Percentiles rank a stretch among this genome's conserved stretches.
Evolutionary conservation across 1,139 yeast genomes (phyloP).

Genomic region (Yamadazyma epiphylla): DNA sequence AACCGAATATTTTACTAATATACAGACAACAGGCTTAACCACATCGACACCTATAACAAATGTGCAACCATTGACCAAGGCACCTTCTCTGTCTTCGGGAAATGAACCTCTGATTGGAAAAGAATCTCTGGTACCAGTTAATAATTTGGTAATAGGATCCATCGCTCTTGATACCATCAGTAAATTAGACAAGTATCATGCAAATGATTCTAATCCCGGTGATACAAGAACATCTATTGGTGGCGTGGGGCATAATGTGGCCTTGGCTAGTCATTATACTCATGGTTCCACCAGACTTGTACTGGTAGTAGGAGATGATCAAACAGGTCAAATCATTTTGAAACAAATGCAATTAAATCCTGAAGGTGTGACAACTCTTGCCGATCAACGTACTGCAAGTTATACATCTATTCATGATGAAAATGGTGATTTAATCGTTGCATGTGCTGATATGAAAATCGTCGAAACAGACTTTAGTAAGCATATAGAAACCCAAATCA

Average conservation of each 20-base stretch:
- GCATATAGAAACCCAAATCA: conserved; percentile 36
- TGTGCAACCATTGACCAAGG: too few relatives aligned
- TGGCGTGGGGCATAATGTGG: conserved; percentile 82
- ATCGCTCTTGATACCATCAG: conserved; percentile 73
- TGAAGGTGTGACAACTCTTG: conserved; percentile 18
- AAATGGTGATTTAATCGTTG: conserved; percentile 63
- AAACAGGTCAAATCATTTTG: conserved; percentile 44
- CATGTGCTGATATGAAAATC: conserved; percentile 82
- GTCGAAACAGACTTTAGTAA: conserved; percentile 43
- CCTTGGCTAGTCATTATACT: conserved; percentile 45
- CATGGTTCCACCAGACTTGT: conserved; percentile 40
- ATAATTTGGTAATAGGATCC: conserved; percentile 62
- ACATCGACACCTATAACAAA: too few relatives aligned
- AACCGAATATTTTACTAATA: conserved; percentile 8
- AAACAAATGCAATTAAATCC: conserved; percentile 25
- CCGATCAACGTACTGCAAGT: conserved; percentile 51
- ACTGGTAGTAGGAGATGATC: conserved; percentile 59
- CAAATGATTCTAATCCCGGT: conserved; percentile 77
- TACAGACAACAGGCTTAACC: conserved; percentile 1
- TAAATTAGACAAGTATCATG: conserved; percentile 25
- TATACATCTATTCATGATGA: conserved; percentile 65
- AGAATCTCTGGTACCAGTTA: conserved; percentile 3
- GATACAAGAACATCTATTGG: conserved; percentile 56
- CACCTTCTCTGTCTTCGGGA: too few relatives aligned
- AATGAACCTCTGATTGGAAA: too few relatives aligned